Percentiles rank a stretch among this genome's conserved stretches.
Conservation (phyloP, 2,329 filamentous ascomycete genomes). For the Neonectria coccinea region DNA sequence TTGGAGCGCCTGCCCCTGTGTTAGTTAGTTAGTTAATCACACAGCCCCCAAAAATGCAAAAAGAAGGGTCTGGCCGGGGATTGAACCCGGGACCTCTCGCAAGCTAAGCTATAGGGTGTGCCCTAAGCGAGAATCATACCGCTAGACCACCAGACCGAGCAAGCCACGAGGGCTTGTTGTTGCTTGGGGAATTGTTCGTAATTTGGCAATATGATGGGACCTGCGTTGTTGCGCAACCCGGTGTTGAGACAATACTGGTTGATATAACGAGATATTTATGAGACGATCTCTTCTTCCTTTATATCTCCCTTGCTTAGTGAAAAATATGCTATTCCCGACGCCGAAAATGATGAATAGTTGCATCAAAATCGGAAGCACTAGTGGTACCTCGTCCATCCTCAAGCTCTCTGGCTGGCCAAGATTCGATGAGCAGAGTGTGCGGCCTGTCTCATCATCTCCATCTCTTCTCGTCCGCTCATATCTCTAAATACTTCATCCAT, state of each 20-base stretch:
- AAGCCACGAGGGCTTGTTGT: neutral
- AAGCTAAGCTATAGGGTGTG: slow-evolving; percentile 40
- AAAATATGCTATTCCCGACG: too few species aligned
- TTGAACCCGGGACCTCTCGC: slow-evolving; percentile 57
- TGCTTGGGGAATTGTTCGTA: neutral
- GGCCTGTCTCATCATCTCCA: slow-evolving; percentile 20
- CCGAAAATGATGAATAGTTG: neutral
- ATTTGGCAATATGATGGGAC: neutral
- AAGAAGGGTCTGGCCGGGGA: slow-evolving; percentile 55
- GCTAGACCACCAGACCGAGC: slow-evolving; percentile 45
- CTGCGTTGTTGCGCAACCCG: rapidly evolving
- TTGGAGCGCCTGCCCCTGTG: too few species aligned
- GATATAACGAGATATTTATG: neutral
- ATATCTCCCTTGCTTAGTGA: too few species aligned
- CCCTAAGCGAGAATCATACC: slow-evolving; percentile 52
- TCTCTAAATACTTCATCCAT: neutral
- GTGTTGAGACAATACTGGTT: neutral
- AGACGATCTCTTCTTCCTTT: too few species aligned
- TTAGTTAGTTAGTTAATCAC: too few species aligned
- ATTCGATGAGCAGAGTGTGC: neutral
- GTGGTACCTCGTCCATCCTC: neutral
- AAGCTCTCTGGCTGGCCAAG: neutral
- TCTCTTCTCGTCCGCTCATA: slow-evolving; percentile 25
- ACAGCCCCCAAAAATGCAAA: slow-evolving; percentile 29
- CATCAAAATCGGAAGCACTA: neutral